Base-by-base conservation (phyloP, 768 basidiomycete genomes). In the Lepiota brunneoincarnata region DNA sequence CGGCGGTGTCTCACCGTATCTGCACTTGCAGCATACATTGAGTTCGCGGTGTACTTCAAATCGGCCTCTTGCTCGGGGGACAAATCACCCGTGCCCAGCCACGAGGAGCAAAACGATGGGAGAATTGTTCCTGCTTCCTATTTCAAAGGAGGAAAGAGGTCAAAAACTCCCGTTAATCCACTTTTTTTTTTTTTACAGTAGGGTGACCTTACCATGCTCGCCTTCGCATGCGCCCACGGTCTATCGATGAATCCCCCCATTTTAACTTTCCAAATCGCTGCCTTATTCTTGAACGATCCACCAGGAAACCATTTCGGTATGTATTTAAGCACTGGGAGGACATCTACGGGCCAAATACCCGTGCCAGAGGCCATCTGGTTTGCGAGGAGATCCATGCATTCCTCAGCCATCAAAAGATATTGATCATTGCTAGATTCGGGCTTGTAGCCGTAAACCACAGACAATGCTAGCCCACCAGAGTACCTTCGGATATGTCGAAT, bases 1-100 rank as follows among this genome's bases (percentile, higher is more conserved):
- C 56, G 35, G 23, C 51, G 4, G 55, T 26, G 42, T 57, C 51
- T 6, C 43, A 59, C 58, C 53, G 57, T 58, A 46, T 61, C 60
- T 18, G 54, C 53, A 37, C 60, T 61, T 10, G 58, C 60, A 15
- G 60, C 58, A 35, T 58, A 58, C 61, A 55, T 59, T 6, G 57
- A 60, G 21, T 57, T 59, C 2, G 55, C 58, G 23, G 46, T 28
- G 12, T 37, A 54, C 31, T 55, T 58, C 6, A 56, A 15, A 34
- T 52, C 56, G 40, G 52, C 39, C 44, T 64, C 64, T 9, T 51
- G 54, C 17, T 69, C 67, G 15, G 40, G 38, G 6, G 36, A 35
- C 6, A 50, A 24, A 12, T 48, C 15, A 1, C 43, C 40, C 6
- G 52, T 36, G 40, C 35, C 28, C 44, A 39, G 15, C n/a, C 44